Base-by-base conservation (phyloP, 2,329 filamentous ascomycete species). In the Cladobotryum protrusum region DNA sequence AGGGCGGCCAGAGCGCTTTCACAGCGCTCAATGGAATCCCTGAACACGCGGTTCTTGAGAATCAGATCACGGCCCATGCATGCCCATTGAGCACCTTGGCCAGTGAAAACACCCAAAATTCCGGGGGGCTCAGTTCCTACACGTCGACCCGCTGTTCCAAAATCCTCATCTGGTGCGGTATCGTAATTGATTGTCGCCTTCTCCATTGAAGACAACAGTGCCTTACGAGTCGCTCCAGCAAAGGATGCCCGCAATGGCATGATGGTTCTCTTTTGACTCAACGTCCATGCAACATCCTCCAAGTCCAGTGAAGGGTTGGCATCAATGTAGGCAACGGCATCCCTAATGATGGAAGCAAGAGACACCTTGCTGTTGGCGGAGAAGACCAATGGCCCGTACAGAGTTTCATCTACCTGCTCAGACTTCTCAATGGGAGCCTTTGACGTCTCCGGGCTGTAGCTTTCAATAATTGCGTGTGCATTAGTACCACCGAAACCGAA, bases 401-500 rank as follows among this genome's bases (percentile, higher is more conserved):
- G 24, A 9, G 4, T 5, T 5, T 29, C 24, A 8, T 29, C 24
- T 29, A 2, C 24, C 24, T 29, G 7, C 4, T 29, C 24, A 29
- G 24, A 8, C 24, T 29, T 2, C 2, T 29, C 6, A 29, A 8
- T 9, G 6, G 24, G 2, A 8, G 24, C 24, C 24, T 8, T 9
- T 8, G 24, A 8, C 24, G 3, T 29, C 11, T 29, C 24, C 6
- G 29, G 39, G 13, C 6, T 15, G 41, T 54, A 54, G 4, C 35
- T 17, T 51, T 67, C 67, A 9, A 73, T 53, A 11, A 76, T 68
- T 1, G 64, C 63, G 49, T 75, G 72, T 3, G 66, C 70, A 53
- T 75, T 75, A 14, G 72, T 67, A 34, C 66, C 71, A 18, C 69
- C 72, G 43, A 47, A 47, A 1, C 73, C 73, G 43, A 74, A 74